Conservation (phyloP, 2,329 filamentous ascomycete species). For the Dichotomopilus funicola region DNA sequence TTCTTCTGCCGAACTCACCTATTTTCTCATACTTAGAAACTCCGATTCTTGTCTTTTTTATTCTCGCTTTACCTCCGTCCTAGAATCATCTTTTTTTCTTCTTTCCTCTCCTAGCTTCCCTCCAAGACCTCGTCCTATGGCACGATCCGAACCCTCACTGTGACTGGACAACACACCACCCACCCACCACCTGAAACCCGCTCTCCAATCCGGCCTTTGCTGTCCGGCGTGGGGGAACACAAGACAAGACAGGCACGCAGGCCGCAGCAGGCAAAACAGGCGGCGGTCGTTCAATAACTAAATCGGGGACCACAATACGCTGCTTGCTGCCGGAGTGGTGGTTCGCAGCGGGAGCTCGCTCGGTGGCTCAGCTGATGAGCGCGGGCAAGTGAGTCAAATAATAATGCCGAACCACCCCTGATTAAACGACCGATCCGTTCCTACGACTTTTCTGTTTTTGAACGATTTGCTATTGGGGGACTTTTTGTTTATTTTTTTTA, state of each 20-base stretch:
- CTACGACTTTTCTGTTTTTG: neutral
- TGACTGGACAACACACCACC: neutral
- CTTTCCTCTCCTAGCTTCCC: too few relatives aligned
- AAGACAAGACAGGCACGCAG: neutral
- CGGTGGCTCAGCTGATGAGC: too few relatives aligned
- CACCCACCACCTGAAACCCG: conserved; percentile 4
- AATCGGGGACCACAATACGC: too few relatives aligned
- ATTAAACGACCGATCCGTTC: neutral
- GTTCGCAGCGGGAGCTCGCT: too few relatives aligned
- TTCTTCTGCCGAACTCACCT: too few relatives aligned
- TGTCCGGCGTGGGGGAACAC: conserved; percentile 6
- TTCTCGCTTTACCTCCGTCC: too few relatives aligned
- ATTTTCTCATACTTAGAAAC: too few relatives aligned
- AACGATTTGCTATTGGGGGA: neutral
- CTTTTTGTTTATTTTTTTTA: neutral
- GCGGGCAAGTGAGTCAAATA: too few relatives aligned
- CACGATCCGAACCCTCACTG: neutral
- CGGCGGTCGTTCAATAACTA: conserved; percentile 7
- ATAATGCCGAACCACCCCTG: neutral
- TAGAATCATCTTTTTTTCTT: too few relatives aligned
- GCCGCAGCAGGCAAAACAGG: neutral
- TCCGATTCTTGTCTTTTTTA: too few relatives aligned
- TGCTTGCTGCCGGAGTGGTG: too few relatives aligned
- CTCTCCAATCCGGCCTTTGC: neutral
- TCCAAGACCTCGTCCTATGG: too few relatives aligned